Evolutionary conservation across 192 early-diverging fungal species (phyloP), one percentile per base, ranked within the genome.

Genomic region (Coemansia sp.): DNA sequence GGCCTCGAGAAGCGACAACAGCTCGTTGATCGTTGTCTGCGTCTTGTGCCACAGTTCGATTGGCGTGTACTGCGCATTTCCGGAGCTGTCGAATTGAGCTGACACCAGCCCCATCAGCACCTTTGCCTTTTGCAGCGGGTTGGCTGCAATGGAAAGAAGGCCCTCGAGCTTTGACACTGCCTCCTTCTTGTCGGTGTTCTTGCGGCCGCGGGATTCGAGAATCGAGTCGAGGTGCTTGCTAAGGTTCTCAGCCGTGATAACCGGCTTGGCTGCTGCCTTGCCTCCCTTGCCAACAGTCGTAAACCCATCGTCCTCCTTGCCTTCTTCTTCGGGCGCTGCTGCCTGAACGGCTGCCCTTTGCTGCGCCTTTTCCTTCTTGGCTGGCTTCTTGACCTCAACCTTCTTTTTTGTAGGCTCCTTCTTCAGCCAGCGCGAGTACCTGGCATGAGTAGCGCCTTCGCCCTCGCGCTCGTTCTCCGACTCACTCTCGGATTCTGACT

Each of bases 41-140:
- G 86, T 84, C 25, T 81, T 87, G 79, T 90, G 90, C 98, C 98
- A 99, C 58, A 89, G 72, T 19, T 92, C 91, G 20, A 87, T 75
- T 32, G 83, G 69, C 91, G 97, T 91, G 81, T 88, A 90, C 40
- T 84, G 80, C 59, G 86, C 69, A 41, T 85, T 84, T 20, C 87
- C 73, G 20, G 88, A 87, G 70, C 85, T 83, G 77, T 99, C 98
- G 68, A 98, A 98, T 75, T 88, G 93, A 53, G 93, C 86, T 20
- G 95, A 90, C 64, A 97, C 89, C 70, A 98, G 85, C 49, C 86
- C 88, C 69, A 98, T 87, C 16, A 98, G 85, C 48, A 98, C 93
- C 49, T 87, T 87, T 67, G 91, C 86, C 76, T 87, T 88, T 79
- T 95, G 92, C 83, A 90, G 92, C 4, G 93, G 84, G 38, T 89